Evolutionary conservation across 345 rosid genomes (phyloP).

Genomic region (Punica granatum): DNA sequence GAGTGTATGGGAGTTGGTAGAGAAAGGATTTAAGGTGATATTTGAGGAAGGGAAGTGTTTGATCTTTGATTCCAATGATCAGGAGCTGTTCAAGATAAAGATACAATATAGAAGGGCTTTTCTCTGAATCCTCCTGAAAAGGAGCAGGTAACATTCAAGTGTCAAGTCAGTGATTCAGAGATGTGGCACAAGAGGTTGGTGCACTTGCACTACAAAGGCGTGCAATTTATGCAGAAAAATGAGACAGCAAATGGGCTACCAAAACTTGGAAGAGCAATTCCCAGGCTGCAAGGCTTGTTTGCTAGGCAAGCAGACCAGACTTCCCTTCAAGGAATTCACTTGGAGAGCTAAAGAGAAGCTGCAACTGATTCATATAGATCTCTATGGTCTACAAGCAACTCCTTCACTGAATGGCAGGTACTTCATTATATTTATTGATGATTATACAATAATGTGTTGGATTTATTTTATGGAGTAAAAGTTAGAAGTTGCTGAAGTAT

Average conservation of each 20-base stretch:
- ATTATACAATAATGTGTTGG: not conserved
- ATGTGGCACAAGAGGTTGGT: not conserved
- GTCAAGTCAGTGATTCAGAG: not conserved
- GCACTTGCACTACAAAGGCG: not conserved
- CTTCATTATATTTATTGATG: not conserved
- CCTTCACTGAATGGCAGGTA: not conserved
- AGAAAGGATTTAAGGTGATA: not conserved
- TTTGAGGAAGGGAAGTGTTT: constrained; percentile 1
- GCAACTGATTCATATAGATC: not conserved
- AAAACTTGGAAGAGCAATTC: not conserved
- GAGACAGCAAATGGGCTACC: not conserved
- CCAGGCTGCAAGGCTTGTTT: not conserved
- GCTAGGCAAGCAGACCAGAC: not conserved
- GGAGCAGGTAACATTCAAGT: not conserved
- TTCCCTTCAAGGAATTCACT: not conserved
- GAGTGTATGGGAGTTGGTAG: constrained; percentile 3
- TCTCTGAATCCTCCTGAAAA: not conserved
- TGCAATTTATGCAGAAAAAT: not conserved
- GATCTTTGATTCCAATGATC: not conserved
- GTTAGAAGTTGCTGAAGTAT: not conserved
- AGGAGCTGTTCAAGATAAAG: not conserved
- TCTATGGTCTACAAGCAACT: not conserved
- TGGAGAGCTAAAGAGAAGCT: not conserved
- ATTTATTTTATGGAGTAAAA: not conserved
- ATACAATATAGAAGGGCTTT: not conserved